Evolutionary conservation across 1,284 basidiomycete genomes (phyloP), one percentile per base, ranked within the genome.

Genomic region (Ceratobasidium theobromae): DNA sequence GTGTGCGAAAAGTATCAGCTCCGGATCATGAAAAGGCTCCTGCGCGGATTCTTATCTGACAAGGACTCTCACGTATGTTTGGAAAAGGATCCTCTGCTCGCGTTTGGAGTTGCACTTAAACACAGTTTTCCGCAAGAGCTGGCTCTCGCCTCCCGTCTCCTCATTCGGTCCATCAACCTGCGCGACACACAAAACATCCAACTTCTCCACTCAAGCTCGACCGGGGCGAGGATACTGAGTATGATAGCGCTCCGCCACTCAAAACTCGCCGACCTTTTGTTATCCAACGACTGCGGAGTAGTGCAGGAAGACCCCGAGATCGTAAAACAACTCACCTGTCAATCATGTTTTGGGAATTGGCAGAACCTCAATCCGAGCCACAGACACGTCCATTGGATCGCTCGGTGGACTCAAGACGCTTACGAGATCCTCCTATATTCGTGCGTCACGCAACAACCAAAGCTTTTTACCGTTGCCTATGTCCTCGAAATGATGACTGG

Each of bases 401-500:
- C 25, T 5, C 28, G 35, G 12, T 58, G 55, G 55, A 45, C 30
- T 6, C 55, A 58, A 30, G 30, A 35, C 5, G 55, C 21, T 16
- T 48, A 58, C 43, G 55, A 58, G 3, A 33, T 18, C 4, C 33
- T 58, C 3, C 9, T 23, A 2, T 48, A 27, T n/a, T 58, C 55
- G 27, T 58, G 55, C 43, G 41, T 58, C 4, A 48, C 55, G 30
- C 43, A 43, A 33, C 55, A 58, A 16, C 43, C 23, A 9, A 28
- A 32, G 30, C 21, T 58, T 14, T 58, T 58, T 33, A 27, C 43
- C n/a, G 43, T 58, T 46, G 55, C 43, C 16, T 48, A 58, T 25
- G n/a, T 58, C 8, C 32, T 58, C 16, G 41, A 58, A 8, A 33
- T 58, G 28, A 28, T 21, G 55, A 28, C 28, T 18, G 30, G 18